These are phyloP conservation scores for Buxus sempervirens DNA, from an alignment of 164 flowering plant genomes.

Conservation along the genomic window DNA sequence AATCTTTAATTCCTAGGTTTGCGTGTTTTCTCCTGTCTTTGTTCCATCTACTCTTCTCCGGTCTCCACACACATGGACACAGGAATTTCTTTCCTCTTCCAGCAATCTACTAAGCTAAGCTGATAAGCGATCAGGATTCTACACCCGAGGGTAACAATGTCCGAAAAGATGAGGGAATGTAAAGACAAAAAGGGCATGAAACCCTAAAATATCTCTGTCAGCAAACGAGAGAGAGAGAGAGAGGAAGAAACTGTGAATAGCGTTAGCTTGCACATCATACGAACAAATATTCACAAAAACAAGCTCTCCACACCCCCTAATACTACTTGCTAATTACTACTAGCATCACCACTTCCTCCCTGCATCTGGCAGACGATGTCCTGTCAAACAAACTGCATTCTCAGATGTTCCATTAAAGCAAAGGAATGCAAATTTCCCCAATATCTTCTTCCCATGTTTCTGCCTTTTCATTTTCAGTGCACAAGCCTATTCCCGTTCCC, in stretches of 20 bases:
- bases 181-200: conserved; percentile 6
- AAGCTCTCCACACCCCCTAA: conserved; percentile 15
- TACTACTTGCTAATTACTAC: neutral
- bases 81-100: too few relatives aligned
- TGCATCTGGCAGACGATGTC: conserved; percentile 30
- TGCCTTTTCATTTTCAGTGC: conserved; percentile 17
- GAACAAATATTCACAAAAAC: neutral
- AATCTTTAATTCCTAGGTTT: neutral
- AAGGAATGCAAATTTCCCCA: conserved; percentile 24
- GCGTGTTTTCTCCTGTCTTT: neutral
- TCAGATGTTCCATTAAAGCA: conserved; percentile 33
- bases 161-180: conserved; percentile 7
- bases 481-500: neutral
- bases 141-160: conserved; percentile 6
- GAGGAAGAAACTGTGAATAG: too few relatives aligned
- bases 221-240: conserved; percentile 4
- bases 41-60: neutral
- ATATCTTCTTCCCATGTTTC: conserved; percentile 20
- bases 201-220: neutral
- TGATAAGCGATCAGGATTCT: conserved; percentile 6
- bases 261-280: conserved; percentile 7
- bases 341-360: conserved; percentile 12
- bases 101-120: neutral
- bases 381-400: conserved; percentile 32
- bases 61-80: neutral